Evolutionary conservation across 208 protist species (phyloP).

Genomic region (Leishmania aethiopica): DNA sequence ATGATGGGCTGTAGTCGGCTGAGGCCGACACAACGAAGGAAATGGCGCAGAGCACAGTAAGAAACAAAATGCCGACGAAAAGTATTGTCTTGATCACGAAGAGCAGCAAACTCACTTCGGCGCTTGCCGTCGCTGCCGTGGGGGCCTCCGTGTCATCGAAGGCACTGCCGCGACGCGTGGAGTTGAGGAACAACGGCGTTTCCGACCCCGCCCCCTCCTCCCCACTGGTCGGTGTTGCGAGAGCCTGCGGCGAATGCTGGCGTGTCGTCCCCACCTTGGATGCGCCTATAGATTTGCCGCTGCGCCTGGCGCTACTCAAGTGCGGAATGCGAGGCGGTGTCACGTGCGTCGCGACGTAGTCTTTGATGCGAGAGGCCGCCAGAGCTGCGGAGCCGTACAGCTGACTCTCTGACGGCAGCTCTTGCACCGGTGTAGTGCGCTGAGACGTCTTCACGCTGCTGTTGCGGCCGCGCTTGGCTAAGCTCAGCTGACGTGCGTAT

Average conservation of each 20-base stretch:
- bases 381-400: slow-evolving; percentile 14
- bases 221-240: neutral
- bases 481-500: slow-evolving; percentile 49
- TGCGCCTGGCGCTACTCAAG: neutral
- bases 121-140: neutral
- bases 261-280: neutral
- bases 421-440: neutral
- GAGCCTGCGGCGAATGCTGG: neutral
- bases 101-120: neutral
- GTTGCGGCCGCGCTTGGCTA: slow-evolving; percentile 40
- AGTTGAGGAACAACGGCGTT: neutral
- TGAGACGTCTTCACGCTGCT: slow-evolving; percentile 29
- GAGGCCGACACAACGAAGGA: slow-evolving; percentile 30
- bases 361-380: slow-evolving; percentile 30
- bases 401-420: slow-evolving; percentile 5
- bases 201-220: neutral
- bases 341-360: slow-evolving; percentile 37
- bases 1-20: slow-evolving; percentile 28
- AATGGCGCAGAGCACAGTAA: slow-evolving; percentile 28
- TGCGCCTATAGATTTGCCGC: neutral
- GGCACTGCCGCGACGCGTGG: neutral
- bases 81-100: slow-evolving; percentile 9
- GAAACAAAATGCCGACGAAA: slow-evolving; percentile 17
- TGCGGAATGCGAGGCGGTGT: slow-evolving; percentile 20
- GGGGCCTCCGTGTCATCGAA: neutral